Evolutionary conservation across 192 early-diverging fungal genomes (phyloP), one percentile per base, ranked within the genome.

Genomic region (Podila epicladia): DNA sequence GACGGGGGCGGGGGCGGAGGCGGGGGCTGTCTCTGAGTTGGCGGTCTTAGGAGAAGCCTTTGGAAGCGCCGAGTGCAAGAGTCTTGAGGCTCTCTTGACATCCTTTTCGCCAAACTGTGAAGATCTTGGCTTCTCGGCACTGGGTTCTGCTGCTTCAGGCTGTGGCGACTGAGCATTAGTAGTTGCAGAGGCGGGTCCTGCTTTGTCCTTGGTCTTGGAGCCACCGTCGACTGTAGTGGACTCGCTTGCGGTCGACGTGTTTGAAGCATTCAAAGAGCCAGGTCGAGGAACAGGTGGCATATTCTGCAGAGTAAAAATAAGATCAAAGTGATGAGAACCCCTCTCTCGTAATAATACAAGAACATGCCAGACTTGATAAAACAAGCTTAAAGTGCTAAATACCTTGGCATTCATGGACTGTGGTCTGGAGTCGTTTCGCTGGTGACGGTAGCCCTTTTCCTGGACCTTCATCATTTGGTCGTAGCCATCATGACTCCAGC

Each of bases 401-500:
- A 80, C 77, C 71, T 80, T 80, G 31, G 37, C 71, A 65, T 65
- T 69, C 67, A 80, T 73, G 7, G 77, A 80, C 28, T 65, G 77
- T 4, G 77, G 77, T 59, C 77, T 65, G 45, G 75, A 55, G 60
- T 80, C 71, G 35, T 58, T 69, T 24, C 62, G 65, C 29, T 67
- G 76, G 50, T 67, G 70, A 22, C 71, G 77, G 62, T 80, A 69
- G 50, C 67, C 59, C 58, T 69, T 78, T 38, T 87, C 84, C 64
- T 89, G 84, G 2, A 86, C 75, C 35, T 68, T 77, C 82, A 86
- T 70, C 49, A 89, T 59, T 61, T 87, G 83, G n/a, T 89, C 84
- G 64, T 73, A 89, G 0, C 87, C 87, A 48, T 82, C 82, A 57
- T 89, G 87, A 67, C 74, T 82, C 87, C 87, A 89, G 41, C 73